phyloP scores from a whole-genome alignment of 768 basidiomycete species.

The Rhizopogon vulgaris region DNA sequence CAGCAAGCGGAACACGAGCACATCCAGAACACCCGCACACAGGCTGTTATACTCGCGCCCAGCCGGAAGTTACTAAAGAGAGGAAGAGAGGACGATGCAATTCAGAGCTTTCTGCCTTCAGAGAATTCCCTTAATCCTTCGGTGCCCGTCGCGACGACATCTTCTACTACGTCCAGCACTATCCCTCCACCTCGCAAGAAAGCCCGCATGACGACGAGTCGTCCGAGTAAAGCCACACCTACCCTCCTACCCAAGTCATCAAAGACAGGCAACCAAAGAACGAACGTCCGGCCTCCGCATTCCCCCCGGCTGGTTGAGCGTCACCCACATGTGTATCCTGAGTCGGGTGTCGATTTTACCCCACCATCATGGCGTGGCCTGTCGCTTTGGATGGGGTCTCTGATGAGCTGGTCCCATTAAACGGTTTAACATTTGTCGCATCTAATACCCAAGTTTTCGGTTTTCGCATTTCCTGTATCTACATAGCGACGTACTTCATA shows the following conservation, averaged over 20 bases:
- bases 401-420: slow-evolving; percentile 25
- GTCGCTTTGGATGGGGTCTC: slow-evolving; percentile 24
- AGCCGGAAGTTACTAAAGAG: slow-evolving; percentile 23
- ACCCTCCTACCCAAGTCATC: background rate
- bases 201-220: slow-evolving; percentile 8
- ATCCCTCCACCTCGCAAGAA: slow-evolving; percentile 13
- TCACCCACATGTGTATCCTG: background rate
- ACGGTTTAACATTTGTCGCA: background rate
- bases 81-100: slow-evolving; percentile 15
- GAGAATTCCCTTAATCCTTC: slow-evolving; percentile 4
- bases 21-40: slow-evolving; percentile 19
- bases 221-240: slow-evolving; percentile 6
- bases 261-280: background rate
- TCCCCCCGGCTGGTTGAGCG: background rate
- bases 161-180: background rate
- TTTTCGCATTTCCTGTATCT: background rate
- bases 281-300: background rate
- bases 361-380: slow-evolving; percentile 26
- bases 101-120: background rate
- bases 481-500: no score
- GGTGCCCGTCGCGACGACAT: background rate
- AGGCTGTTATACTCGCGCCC: slow-evolving; percentile 23
- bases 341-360: slow-evolving; percentile 16
- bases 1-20: slow-evolving; percentile 17
- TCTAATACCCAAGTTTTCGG: background rate